Evolutionary conservation across 306 rosid genomes (phyloP), one percentile per base, ranked within the genome.

Genomic region (Pterocarpus macrocarpus): DNA sequence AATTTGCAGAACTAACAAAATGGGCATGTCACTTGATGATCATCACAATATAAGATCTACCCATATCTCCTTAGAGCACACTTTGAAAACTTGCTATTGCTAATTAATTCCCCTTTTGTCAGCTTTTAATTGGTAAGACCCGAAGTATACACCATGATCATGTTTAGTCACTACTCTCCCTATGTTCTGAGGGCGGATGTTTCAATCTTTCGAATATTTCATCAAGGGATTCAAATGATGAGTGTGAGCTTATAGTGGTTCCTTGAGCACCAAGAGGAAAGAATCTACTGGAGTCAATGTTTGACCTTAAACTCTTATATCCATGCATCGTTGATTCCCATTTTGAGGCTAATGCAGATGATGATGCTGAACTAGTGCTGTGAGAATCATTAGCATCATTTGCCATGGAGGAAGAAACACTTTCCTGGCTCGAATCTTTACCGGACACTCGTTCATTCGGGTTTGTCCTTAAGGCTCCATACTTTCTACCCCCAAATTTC

Each of bases 251-350:
- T 13, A 81, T 44, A 75, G 74, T 74, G 15, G 87, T 72, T 39
- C 71, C 92, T 6, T 80, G 96, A 69, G 45, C 61, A 74, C 66
- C 76, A 75, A 89, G 56, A 66, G 95, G 97, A 67, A 87, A 71
- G 65, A 92, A 92, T 59, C 81, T 86, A 45, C 81, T 91, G 79
- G 92, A 85, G 39, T 88, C 95, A 34, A 91, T 73, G 85, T 90
- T 89, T 17, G 95, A 82, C 84, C 90, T 92, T 16, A 94, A 84
- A 74, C 68, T 91, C 59, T 85, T 89, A 38, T 91, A 85, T 56
- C 94, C 95, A 81, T 63, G 77, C 88, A 90, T 86, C 97, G 91
- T 87, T 49, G 95, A 88, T 70, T 80, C 97, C 97, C 97, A 94
- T 82, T 87, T 92, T 55, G 90, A 88, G 68, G 89, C 83, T 83